Evolutionary conservation across 768 basidiomycete species (phyloP).

Genomic region (Galerina sulciceps): DNA sequence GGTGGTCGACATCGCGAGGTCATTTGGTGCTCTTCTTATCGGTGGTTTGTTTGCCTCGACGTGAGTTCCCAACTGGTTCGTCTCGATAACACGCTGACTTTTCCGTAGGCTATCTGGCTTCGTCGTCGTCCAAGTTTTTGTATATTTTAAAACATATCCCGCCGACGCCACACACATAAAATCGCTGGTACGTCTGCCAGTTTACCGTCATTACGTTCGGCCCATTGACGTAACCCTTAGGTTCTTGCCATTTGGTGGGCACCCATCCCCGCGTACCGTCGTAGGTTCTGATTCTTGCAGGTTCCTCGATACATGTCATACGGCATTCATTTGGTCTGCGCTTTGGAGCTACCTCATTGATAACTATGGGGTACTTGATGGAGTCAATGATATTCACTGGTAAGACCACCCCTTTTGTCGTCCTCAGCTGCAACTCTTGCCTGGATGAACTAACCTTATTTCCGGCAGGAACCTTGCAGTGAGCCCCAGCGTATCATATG

Average conservation of each 20-base stretch:
- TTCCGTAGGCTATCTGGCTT: conserved; percentile 33
- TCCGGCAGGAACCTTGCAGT: conserved; percentile 19
- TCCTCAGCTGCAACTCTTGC: not conserved
- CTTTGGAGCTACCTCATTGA: conserved; percentile 44
- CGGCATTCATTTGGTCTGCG: conserved; percentile 39
- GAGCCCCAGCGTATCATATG: not conserved
- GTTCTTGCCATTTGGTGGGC: conserved; percentile 36
- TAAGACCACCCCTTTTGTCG: conserved; percentile 13
- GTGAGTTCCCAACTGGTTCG: conserved; percentile 24
- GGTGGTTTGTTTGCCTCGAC: conserved; percentile 40
- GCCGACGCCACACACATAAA: conserved; percentile 30
- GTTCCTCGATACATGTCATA: conserved; percentile 42
- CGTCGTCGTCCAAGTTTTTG: conserved; percentile 35
- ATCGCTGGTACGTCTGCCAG: conserved; percentile 29
- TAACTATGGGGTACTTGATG: conserved; percentile 28
- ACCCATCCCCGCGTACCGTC: not conserved
- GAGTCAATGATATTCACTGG: conserved; percentile 40
- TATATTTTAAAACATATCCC: conserved; percentile 39
- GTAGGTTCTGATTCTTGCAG: conserved; percentile 18
- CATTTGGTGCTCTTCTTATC: conserved; percentile 42
- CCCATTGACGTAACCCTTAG: conserved; percentile 17
- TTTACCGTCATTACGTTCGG: not conserved
- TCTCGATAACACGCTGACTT: no score
- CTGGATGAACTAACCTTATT: not conserved
- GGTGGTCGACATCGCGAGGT: conserved; percentile 31